phyloP scores from a whole-genome alignment of 768 basidiomycete genomes.

The Vararia minispora region DNA sequence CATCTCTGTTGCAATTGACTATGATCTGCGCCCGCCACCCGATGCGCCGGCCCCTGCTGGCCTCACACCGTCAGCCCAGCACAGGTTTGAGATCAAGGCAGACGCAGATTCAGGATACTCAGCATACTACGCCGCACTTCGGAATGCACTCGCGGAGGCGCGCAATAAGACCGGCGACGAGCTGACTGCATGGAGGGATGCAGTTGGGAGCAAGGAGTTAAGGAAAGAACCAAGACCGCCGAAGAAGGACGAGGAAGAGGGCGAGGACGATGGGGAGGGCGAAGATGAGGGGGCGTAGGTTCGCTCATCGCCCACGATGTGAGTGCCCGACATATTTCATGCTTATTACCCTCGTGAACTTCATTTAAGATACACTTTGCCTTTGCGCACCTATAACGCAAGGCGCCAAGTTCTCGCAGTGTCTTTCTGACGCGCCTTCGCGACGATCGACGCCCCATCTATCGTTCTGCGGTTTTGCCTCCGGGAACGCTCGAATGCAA shows the following conservation, averaged over 20 bases:
- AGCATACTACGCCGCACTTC: slow-evolving; percentile 40
- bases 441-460: no score
- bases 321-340: no score
- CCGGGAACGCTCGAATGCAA: no score
- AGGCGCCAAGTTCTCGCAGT: no score
- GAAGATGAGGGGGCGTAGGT: slow-evolving; percentile 24
- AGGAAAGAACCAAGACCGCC: slow-evolving; percentile 42
- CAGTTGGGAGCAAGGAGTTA: slow-evolving; percentile 52
- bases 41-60: slow-evolving; percentile 14
- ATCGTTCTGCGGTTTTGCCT: no score
- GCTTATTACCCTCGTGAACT: no score
- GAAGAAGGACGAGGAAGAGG: slow-evolving; percentile 29
- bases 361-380: no score
- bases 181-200: slow-evolving; percentile 66
- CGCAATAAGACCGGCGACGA: slow-evolving; percentile 50
- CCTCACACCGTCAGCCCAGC: slow-evolving; percentile 16
- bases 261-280: slow-evolving; percentile 37
- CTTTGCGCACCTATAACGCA: no score
- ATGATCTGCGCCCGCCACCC: slow-evolving; percentile 32
- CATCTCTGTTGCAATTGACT: no score
- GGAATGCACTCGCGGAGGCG: slow-evolving; percentile 38
- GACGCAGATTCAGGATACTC: slow-evolving; percentile 11
- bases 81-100: slow-evolving; percentile 16
- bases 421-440: no score
- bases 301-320: no score